A percentile compares a stretch with the other conserved stretches of the same genome.
phyloP scores from a whole-genome alignment of 2,329 filamentous ascomycete species.

The Venturia nashicola region DNA sequence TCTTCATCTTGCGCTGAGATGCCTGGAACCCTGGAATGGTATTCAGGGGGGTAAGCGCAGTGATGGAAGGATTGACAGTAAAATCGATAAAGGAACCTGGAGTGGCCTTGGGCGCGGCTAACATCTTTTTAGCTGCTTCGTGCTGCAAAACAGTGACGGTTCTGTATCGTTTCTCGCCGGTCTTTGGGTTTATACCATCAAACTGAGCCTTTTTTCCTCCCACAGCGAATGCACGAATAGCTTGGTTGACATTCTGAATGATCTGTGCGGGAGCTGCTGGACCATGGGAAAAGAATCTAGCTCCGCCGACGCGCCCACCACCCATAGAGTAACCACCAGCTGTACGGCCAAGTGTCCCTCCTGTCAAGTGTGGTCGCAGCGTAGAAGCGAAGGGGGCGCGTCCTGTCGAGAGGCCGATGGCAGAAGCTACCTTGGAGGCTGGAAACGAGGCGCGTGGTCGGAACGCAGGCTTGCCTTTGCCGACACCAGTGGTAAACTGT shows the following conservation, averaged over 20 bases:
- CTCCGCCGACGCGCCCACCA: slow-evolving; percentile 55
- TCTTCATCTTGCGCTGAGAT: slow-evolving; percentile 34
- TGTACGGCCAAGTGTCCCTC: slow-evolving; percentile 69
- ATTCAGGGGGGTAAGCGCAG: slow-evolving; percentile 64
- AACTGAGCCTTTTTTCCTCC: slow-evolving; percentile 81
- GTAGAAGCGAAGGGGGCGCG: slow-evolving; percentile 79
- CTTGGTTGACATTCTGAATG: slow-evolving; percentile 87
- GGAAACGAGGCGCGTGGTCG: slow-evolving; percentile 42
- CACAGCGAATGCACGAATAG: slow-evolving; percentile 83
- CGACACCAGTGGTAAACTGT: slow-evolving; percentile 14
- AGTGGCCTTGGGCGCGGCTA: slow-evolving; percentile 36
- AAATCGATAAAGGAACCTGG: slow-evolving; percentile 85
- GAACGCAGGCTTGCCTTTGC: slow-evolving; percentile 17
- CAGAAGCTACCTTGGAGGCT: slow-evolving; percentile 42
- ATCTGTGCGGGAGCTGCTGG: slow-evolving; percentile 81
- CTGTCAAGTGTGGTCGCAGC: slow-evolving; percentile 83
- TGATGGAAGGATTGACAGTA: slow-evolving; percentile 75
- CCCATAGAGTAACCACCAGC: slow-evolving; percentile 81
- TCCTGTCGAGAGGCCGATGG: slow-evolving; percentile 52
- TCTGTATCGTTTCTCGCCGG: slow-evolving; percentile 69
- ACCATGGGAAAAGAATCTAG: slow-evolving; percentile 80
- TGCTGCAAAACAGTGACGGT: slow-evolving; percentile 64
- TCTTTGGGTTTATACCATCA: slow-evolving; percentile 56
- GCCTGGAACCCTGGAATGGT: slow-evolving; percentile 40
- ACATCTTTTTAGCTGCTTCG: slow-evolving; percentile 56